These are phyloP conservation scores for Colletotrichum lindemuthianum DNA, from an alignment of 2,329 filamentous ascomycete species.

Conservation along the genomic window DNA sequence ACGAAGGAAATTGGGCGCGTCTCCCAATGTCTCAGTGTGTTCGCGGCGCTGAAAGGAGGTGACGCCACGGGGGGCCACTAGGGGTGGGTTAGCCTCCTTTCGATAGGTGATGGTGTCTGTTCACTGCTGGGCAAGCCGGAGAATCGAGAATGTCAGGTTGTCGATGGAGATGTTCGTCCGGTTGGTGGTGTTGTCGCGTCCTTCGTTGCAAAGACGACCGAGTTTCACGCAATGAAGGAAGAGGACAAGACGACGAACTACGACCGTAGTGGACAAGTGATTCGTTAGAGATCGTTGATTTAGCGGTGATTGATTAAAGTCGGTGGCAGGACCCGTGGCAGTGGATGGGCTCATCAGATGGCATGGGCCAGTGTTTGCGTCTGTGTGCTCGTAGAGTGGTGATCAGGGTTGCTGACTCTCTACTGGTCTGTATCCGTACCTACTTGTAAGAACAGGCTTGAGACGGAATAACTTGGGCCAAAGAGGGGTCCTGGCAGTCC, in stretches of 20 bases:
- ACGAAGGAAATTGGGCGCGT: constrained; percentile 30
- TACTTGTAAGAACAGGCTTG: background rate
- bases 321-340: background rate
- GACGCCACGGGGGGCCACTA: constrained; percentile 31
- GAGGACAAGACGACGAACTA: background rate
- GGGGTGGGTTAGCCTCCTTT: constrained; percentile 24
- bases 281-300: no score
- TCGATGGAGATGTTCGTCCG: constrained; percentile 17
- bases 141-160: constrained; percentile 3
- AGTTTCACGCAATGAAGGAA: background rate
- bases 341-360: no score
- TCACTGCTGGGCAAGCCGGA: background rate
- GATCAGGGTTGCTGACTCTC: no score
- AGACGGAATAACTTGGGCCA: constrained; percentile 22
- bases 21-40: constrained; percentile 31
- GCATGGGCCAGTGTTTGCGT: no score
- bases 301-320: background rate
- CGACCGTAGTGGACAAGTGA: no score
- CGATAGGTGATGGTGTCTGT: background rate
- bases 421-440: no score
- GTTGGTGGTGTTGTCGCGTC: background rate
- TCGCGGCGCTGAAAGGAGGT: constrained; percentile 28
- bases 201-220: no score
- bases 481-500: constrained; percentile 21
- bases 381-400: no score